Conservation (phyloP, 345 rosid genomes). For the Eucalyptus tenuipes region DNA sequence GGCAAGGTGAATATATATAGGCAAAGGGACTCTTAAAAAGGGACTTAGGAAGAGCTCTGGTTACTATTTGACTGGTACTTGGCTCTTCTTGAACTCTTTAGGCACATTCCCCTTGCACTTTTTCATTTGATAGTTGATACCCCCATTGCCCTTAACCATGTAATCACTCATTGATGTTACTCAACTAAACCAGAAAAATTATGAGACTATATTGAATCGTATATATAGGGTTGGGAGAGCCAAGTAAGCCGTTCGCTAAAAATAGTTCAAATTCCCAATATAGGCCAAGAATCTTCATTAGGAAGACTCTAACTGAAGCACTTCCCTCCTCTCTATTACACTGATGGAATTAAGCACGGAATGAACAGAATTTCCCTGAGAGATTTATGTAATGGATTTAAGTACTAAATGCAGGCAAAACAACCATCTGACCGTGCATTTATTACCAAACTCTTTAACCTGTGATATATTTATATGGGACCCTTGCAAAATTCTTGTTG, state of each 20-base stretch:
- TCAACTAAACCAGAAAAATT: background rate
- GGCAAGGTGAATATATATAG: background rate
- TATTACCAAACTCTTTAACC: background rate
- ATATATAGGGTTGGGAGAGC: background rate
- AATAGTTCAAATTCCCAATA: background rate
- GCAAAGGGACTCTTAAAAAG: background rate
- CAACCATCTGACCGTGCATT: background rate
- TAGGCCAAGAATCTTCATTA: background rate
- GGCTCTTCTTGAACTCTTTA: background rate
- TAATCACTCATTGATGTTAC: background rate
- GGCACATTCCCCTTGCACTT: background rate
- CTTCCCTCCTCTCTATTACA: background rate
- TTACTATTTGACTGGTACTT: background rate
- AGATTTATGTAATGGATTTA: background rate
- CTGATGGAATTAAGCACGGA: background rate
- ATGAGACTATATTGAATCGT: background rate
- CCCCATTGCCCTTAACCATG: background rate
- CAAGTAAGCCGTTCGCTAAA: background rate
- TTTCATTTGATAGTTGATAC: background rate
- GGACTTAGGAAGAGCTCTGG: background rate
- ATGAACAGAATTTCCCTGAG: background rate
- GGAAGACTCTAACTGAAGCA: background rate
- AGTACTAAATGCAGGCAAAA: background rate
- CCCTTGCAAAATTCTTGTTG: background rate
- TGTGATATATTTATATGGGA: background rate